Percentiles rank a stretch among this genome's conserved stretches.
phyloP scores from a whole-genome alignment of 2,329 filamentous ascomycete genomes.

The Trichothecium sympodiale region DNA sequence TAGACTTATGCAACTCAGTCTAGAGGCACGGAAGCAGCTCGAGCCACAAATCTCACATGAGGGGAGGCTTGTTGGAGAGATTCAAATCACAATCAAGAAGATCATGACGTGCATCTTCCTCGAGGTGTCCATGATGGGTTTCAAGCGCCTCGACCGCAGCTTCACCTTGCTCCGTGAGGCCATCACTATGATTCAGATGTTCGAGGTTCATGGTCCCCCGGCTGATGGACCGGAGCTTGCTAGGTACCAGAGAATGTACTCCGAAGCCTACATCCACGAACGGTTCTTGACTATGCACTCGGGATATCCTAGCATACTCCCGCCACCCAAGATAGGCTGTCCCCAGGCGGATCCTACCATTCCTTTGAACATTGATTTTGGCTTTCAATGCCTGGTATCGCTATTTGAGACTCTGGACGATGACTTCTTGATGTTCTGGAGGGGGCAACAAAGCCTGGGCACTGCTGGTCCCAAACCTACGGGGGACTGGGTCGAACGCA shows the following conservation, averaged over 20 bases:
- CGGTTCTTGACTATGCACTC: conserved; percentile 41
- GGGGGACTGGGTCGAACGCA: conserved; percentile 26
- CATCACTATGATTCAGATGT: conserved; percentile 28
- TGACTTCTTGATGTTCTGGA: conserved; percentile 24
- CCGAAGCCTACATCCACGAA: conserved; percentile 45
- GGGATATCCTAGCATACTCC: conserved; percentile 27
- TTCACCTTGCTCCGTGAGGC: conserved; percentile 40
- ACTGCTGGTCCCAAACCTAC: conserved; percentile 14
- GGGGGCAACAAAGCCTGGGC: conserved; percentile 15
- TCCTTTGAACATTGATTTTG: conserved; percentile 21
- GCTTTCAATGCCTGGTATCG: conserved; percentile 25
- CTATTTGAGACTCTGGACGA: conserved; percentile 26
- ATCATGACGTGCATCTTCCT: conserved; percentile 40
- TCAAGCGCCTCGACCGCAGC: conserved; percentile 35
- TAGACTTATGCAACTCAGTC: conserved; percentile 14
- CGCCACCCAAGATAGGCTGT: conserved; percentile 18
- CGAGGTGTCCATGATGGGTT: conserved; percentile 38
- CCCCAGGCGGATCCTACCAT: conserved; percentile 20
- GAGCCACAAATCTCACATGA: conserved; percentile 15
- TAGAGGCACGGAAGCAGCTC: conserved; percentile 15
- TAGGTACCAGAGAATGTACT: conserved; percentile 35
- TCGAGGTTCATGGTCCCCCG: conserved; percentile 7
- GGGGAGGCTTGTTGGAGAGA: conserved; percentile 23
- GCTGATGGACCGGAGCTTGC: conserved; percentile 1
- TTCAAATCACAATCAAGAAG: conserved; percentile 28